A percentile compares a stretch with the other conserved stretches of the same genome.
These are phyloP conservation scores for Oxytropis ochrocephala DNA, from an alignment of 306 rosid genomes.

Conservation along the genomic window DNA sequence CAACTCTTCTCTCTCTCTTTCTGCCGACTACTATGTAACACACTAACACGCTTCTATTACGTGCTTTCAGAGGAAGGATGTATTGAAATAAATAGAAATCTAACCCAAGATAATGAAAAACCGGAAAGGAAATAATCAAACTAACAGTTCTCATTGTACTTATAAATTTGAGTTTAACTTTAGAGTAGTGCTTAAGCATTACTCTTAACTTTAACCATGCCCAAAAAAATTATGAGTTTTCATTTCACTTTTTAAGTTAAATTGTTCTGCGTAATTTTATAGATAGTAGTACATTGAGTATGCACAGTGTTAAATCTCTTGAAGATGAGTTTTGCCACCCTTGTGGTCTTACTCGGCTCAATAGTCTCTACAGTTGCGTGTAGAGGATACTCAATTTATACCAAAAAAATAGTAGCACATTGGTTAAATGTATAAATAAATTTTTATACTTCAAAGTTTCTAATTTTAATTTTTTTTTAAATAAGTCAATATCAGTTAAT, in stretches of 20 bases:
- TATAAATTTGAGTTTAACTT: neutral
- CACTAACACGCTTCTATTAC: slow-evolving; percentile 14
- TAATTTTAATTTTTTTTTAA: neutral
- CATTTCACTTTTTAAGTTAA: neutral
- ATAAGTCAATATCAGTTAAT: neutral
- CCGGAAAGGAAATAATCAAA: neutral
- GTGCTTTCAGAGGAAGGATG: slow-evolving; percentile 13
- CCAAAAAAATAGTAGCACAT: too few relatives aligned
- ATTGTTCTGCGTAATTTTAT: neutral
- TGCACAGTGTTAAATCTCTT: too few relatives aligned
- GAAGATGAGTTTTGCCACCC: too few relatives aligned
- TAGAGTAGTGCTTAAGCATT: too few relatives aligned
- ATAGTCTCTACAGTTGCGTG: too few relatives aligned
- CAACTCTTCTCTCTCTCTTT: neutral
- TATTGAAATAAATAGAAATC: neutral
- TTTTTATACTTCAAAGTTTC: neutral
- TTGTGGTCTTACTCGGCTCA: too few relatives aligned
- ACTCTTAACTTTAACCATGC: too few relatives aligned
- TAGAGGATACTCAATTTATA: too few relatives aligned
- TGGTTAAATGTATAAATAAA: neutral
- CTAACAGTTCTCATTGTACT: neutral
- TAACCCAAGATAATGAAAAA: neutral
- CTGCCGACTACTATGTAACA: slow-evolving; percentile 24
- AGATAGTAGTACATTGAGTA: neutral
- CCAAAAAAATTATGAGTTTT: too few relatives aligned